phyloP scores from a whole-genome alignment of 1,139 yeast genomes.

The Lodderomyces metapsilosis region DNA sequence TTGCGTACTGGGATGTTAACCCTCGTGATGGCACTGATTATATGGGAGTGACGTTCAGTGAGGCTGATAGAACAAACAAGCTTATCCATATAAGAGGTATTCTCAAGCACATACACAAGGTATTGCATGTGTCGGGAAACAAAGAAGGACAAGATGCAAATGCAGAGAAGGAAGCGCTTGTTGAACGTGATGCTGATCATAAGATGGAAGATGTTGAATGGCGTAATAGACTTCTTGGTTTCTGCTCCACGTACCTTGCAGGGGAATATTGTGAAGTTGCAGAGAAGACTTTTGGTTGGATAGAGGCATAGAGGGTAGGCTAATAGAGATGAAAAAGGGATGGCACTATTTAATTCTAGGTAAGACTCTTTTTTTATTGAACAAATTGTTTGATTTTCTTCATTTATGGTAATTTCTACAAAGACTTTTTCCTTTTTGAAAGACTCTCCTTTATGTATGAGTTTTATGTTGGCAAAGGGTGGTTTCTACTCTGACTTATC shows the following conservation, averaged over 20 bases:
- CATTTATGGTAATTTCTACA: no score
- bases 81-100: slow-evolving; percentile 19
- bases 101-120: slow-evolving; percentile 15
- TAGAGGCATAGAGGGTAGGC: no score
- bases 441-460: no score
- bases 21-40: slow-evolving; percentile 11
- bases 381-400: no score
- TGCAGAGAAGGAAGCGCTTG: not conserved
- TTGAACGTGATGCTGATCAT: not conserved
- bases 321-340: no score
- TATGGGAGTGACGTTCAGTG: slow-evolving; percentile 22
- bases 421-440: no score
- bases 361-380: no score
- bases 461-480: no score
- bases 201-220: not conserved
- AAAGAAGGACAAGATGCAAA: not conserved
- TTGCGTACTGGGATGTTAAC: slow-evolving; percentile 18
- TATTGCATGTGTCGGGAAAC: slow-evolving; percentile 8
- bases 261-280: slow-evolving; percentile 8
- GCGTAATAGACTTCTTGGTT: slow-evolving; percentile 1
- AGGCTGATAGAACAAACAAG: slow-evolving; percentile 21
- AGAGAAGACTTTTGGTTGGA: slow-evolving; percentile 7
- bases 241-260: slow-evolving; percentile 1
- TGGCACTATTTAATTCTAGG: slow-evolving; percentile 2
- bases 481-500: not conserved